phyloP scores from a whole-genome alignment of 2,329 filamentous ascomycete species.

The Aspergillus neoniger region DNA sequence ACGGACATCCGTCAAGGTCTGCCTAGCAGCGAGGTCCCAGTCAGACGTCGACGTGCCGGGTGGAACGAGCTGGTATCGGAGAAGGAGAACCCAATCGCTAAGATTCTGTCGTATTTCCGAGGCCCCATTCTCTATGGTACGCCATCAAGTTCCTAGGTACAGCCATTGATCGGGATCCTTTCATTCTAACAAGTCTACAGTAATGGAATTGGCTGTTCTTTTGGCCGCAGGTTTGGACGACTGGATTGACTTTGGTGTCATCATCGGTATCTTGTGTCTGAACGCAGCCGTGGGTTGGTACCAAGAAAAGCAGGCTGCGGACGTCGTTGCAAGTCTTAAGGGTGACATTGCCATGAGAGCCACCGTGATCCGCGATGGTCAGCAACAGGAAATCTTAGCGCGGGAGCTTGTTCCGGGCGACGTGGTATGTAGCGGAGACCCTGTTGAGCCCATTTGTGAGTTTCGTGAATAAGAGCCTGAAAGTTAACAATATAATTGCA shows the following conservation, averaged over 20 bases:
- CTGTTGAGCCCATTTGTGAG: not conserved
- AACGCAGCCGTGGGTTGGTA: constrained; percentile 79
- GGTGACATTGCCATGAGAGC: constrained; percentile 77
- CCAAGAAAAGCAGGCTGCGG: constrained; percentile 77
- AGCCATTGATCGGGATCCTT: not conserved
- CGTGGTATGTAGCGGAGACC: constrained; percentile 54
- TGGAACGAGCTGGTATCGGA: constrained; percentile 77
- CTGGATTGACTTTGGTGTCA: constrained; percentile 78
- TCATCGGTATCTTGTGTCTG: constrained; percentile 71
- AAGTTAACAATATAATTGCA: constrained; percentile 34
- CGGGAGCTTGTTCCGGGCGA: constrained; percentile 76
- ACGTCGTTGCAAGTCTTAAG: constrained; percentile 74
- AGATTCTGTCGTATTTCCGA: constrained; percentile 73
- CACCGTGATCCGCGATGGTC: constrained; percentile 66
- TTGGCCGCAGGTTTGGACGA: constrained; percentile 72
- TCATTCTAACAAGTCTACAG: constrained; percentile 26
- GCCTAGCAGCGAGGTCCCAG: constrained; percentile 58
- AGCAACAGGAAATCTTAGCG: constrained; percentile 66
- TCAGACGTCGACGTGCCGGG: constrained; percentile 64
- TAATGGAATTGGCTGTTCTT: constrained; percentile 76
- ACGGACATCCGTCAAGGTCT: constrained; percentile 70
- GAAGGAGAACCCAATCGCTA: constrained; percentile 72
- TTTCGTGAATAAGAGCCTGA: not conserved
- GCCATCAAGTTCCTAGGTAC: constrained; percentile 29
- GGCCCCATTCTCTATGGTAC: constrained; percentile 76